Percentiles rank a stretch among this genome's conserved stretches.
Evolutionary conservation across 1,139 yeast genomes (phyloP).

Genomic region (Sugiyamaella novakii): DNA sequence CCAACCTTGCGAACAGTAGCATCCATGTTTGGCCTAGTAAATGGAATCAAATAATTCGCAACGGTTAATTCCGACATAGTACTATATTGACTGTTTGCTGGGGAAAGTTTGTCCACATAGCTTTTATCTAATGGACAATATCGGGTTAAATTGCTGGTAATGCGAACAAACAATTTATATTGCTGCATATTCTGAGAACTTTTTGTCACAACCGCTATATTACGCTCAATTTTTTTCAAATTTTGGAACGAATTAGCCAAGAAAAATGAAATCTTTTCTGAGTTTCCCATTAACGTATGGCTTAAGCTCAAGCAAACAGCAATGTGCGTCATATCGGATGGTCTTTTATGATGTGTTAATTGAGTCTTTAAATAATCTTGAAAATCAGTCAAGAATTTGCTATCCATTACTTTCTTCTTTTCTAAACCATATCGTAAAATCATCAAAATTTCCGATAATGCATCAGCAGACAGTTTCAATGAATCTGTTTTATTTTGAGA

Average conservation of each 20-base stretch:
- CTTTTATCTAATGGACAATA: slow-evolving; percentile 58
- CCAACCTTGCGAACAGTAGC: slow-evolving; percentile 52
- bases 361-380: slow-evolving; percentile 55
- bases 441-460: slow-evolving; percentile 47
- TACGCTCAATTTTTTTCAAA: slow-evolving; percentile 1
- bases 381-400: slow-evolving; percentile 54
- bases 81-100: slow-evolving; percentile 46
- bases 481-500: neutral
- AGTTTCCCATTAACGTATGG: slow-evolving; percentile 42
- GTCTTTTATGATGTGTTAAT: slow-evolving; percentile 40
- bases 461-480: slow-evolving; percentile 45
- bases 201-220: neutral
- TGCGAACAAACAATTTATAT: slow-evolving; percentile 51
- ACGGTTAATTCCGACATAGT: slow-evolving; percentile 54
- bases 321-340: slow-evolving; percentile 10
- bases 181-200: slow-evolving; percentile 9
- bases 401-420: slow-evolving; percentile 49
- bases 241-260: slow-evolving; percentile 36
- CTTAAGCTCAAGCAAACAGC: slow-evolving; percentile 8
- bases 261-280: slow-evolving; percentile 57
- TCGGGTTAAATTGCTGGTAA: slow-evolving; percentile 61
- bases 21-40: slow-evolving; percentile 47
- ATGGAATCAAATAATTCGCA: slow-evolving; percentile 56
- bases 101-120: slow-evolving; percentile 46
- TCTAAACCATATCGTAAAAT: slow-evolving; percentile 57